A percentile compares a stretch with the other conserved stretches of the same genome.
Evolutionary conservation across 108 stramenopile species (phyloP).

Genomic region (Cylindrotheca fusiformis): DNA sequence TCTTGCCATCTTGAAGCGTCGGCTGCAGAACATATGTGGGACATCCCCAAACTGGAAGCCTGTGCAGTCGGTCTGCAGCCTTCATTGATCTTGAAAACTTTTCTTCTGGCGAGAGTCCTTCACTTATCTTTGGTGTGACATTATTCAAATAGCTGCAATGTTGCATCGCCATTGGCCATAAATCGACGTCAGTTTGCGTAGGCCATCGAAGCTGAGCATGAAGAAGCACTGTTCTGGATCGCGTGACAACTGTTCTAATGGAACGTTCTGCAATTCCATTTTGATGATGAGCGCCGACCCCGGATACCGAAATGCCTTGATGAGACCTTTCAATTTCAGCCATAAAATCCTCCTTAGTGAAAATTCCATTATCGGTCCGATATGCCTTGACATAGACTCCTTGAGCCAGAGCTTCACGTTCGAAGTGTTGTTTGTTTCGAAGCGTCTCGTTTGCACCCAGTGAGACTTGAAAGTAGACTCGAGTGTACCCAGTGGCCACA

Average conservation of each 20-base stretch:
- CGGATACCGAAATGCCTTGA: constrained; percentile 28
- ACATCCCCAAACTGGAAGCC: too few species aligned
- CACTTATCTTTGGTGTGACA: constrained; percentile 14
- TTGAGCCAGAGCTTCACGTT: constrained; percentile 3
- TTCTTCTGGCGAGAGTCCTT: too few species aligned
- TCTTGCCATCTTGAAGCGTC: constrained; percentile 22
- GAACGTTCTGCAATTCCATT: too few species aligned
- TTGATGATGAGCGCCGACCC: constrained; percentile 34
- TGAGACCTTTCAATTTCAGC: neutral
- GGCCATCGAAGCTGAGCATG: constrained; percentile 50
- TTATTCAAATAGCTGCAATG: constrained; percentile 39
- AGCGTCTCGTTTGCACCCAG: constrained; percentile 38
- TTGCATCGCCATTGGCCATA: constrained; percentile 44
- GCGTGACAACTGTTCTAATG: constrained; percentile 32
- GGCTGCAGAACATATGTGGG: constrained; percentile 49
- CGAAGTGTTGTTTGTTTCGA: constrained; percentile 27
- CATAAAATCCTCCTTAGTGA: too few species aligned
- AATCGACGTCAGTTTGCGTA: neutral
- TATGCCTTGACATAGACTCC: constrained; percentile 28
- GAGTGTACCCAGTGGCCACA: too few species aligned
- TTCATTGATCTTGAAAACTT: constrained; percentile 28
- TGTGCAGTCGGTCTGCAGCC: too few species aligned
- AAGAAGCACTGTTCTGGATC: constrained; percentile 31
- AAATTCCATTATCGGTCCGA: constrained; percentile 39
- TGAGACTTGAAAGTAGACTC: too few species aligned